Evolutionary conservation across 176 grass and related monocot genomes (phyloP).

Genomic region (Carex pumila): DNA sequence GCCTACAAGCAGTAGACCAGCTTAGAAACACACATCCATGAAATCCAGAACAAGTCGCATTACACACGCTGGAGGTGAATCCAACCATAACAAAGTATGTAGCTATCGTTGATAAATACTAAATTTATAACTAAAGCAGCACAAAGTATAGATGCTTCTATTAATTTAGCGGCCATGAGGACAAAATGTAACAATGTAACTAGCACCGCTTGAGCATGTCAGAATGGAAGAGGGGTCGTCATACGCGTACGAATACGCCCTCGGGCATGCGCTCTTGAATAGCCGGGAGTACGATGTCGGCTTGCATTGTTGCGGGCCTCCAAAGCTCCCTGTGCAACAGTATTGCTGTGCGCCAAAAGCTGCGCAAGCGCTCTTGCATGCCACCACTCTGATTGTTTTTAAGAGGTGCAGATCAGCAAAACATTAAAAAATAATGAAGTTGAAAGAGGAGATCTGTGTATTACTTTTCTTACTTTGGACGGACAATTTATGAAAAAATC

Average conservation of each 20-base stretch:
- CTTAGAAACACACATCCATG: slow-evolving; percentile 1
- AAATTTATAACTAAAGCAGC: not conserved
- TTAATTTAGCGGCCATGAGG: slow-evolving; percentile 39
- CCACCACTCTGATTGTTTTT: slow-evolving; percentile 38
- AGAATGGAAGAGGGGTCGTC: slow-evolving; percentile 79
- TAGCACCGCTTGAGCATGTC: slow-evolving; percentile 66
- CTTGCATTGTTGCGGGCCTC: slow-evolving; percentile 77
- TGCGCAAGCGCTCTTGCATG: slow-evolving; percentile 73
- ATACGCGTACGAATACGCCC: slow-evolving; percentile 90
- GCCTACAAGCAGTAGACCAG: slow-evolving; percentile 30
- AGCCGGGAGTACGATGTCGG: slow-evolving; percentile 73
- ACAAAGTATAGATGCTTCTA: not conserved
- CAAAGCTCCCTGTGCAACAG: slow-evolving; percentile 85
- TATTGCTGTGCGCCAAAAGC: slow-evolving; percentile 62
- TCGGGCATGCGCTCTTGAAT: slow-evolving; percentile 88
- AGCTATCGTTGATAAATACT: not conserved
- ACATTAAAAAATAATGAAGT: not conserved
- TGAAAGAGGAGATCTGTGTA: not conserved
- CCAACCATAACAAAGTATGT: not conserved
- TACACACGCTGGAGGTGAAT: not conserved
- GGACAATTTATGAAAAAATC: not conserved
- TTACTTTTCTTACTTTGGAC: not conserved
- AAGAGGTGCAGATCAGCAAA: not conserved
- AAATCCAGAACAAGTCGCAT: not conserved
- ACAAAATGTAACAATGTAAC: slow-evolving; percentile 94